A percentile compares a stretch with the other conserved stretches of the same genome.
phyloP scores from a whole-genome alignment of 2,329 filamentous ascomycete species.

The Ophiostoma ulmi region DNA sequence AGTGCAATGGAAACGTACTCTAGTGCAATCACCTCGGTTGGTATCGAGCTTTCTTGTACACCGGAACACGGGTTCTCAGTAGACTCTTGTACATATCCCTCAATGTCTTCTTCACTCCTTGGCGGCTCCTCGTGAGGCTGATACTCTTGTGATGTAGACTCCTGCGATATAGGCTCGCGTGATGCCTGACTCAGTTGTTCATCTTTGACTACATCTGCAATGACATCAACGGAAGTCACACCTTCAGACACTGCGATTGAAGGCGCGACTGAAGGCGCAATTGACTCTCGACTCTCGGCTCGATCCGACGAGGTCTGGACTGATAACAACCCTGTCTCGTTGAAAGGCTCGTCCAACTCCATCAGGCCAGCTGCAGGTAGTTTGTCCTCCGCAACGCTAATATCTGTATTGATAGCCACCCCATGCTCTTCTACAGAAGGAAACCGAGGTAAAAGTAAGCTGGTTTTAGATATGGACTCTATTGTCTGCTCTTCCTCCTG shows the following conservation, averaged over 20 bases:
- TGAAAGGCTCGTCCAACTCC: neutral
- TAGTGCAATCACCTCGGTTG: neutral
- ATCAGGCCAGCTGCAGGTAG: neutral
- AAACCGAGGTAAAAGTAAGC: neutral
- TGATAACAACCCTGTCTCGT: neutral
- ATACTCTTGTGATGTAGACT: neutral
- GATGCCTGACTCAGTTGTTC: neutral
- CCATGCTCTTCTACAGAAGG: neutral
- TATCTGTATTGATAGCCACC: neutral
- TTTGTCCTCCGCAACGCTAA: neutral
- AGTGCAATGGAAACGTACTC: too few relatives aligned
- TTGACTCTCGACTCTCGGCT: neutral
- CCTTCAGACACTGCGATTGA: neutral
- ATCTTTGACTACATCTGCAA: neutral
- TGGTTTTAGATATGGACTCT: neutral
- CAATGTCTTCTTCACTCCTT: neutral
- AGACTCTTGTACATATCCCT: neutral
- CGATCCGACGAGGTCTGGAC: neutral
- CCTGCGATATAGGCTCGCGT: neutral
- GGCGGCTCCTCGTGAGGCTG: neutral
- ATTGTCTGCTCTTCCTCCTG: neutral
- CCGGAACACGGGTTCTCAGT: too few relatives aligned
- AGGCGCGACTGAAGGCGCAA: neutral
- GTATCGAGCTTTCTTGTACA: neutral
- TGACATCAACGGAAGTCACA: neutral